Conservation (phyloP, 371 early-diverging fungal genomes). For the Blakeslea trispora region DNA sequence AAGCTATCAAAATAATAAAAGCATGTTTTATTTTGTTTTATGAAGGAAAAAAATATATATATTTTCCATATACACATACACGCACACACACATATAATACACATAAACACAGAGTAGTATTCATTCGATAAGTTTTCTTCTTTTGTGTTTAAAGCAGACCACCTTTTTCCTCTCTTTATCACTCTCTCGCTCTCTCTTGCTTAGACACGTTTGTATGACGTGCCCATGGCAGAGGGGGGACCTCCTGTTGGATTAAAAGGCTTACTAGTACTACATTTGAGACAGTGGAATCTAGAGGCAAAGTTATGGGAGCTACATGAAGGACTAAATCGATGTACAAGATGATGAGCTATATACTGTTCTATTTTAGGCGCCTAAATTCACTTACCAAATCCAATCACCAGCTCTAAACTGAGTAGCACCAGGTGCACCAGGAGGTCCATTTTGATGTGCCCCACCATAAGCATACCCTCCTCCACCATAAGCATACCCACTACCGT, state of each 20-base stretch:
- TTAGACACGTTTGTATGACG: neutral
- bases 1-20: too few species aligned
- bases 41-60: too few species aligned
- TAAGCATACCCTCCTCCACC: slow-evolving; percentile 29
- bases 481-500: slow-evolving; percentile 28
- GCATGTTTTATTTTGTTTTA: too few species aligned
- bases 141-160: too few species aligned
- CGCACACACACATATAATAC: too few species aligned
- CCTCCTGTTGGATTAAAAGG: slow-evolving; percentile 27
- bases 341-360: neutral
- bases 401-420: slow-evolving; percentile 58
- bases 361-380: neutral
- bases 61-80: too few species aligned
- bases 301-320: slow-evolving; percentile 68
- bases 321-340: slow-evolving; percentile 31
- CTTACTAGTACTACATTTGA: slow-evolving; percentile 54
- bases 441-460: slow-evolving; percentile 32
- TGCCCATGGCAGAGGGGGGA: neutral
- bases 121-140: too few species aligned
- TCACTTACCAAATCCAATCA: slow-evolving; percentile 62
- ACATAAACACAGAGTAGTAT: too few species aligned
- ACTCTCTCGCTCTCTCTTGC: neutral
- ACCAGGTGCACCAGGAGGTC: slow-evolving; percentile 24
- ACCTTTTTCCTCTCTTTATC: too few species aligned
- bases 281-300: slow-evolving; percentile 67